Conservation (phyloP, 768 basidiomycete genomes). For the Leucocoprinus leucothites region DNA sequence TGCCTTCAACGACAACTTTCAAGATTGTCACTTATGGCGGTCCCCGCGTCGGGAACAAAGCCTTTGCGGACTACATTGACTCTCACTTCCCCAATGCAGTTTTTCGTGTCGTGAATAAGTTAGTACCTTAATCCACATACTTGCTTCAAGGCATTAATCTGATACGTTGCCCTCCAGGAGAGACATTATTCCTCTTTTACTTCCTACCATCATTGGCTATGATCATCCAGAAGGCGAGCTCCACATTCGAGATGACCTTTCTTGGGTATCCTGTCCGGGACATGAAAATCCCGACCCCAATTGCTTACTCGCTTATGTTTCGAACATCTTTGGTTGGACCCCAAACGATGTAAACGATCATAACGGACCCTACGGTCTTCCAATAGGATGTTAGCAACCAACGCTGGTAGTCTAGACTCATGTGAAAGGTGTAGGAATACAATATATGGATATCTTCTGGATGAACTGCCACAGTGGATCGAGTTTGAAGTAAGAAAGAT, state of each 20-base stretch:
- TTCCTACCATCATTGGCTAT: no score
- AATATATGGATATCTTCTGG: conserved; percentile 14
- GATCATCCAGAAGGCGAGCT: no score
- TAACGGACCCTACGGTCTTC: conserved; percentile 14
- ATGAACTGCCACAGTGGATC: no score
- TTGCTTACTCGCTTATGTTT: conserved; percentile 53
- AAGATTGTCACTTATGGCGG: conserved; percentile 38
- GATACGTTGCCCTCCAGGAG: conserved; percentile 11
- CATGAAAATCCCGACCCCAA: conserved; percentile 52
- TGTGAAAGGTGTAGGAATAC: conserved; percentile 19
- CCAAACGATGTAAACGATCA: conserved; percentile 44
- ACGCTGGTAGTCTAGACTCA: no score
- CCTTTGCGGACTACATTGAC: no score
- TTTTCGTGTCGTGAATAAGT: conserved; percentile 21
- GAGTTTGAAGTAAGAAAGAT: no score
- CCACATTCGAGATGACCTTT: no score
- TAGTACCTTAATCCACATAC: background rate
- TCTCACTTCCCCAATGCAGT: conserved; percentile 15
- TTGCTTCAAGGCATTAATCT: background rate
- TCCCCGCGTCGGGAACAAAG: conserved; percentile 34
- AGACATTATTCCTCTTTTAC: conserved; percentile 28
- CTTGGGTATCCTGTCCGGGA: no score
- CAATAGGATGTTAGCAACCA: conserved; percentile 6
- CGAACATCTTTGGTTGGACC: conserved; percentile 44
- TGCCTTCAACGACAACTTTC: conserved; percentile 34